Percentiles rank a stretch among this genome's conserved stretches.
Conservation (phyloP, 2,329 filamentous ascomycete species). For the Hypoxylon sp. region DNA sequence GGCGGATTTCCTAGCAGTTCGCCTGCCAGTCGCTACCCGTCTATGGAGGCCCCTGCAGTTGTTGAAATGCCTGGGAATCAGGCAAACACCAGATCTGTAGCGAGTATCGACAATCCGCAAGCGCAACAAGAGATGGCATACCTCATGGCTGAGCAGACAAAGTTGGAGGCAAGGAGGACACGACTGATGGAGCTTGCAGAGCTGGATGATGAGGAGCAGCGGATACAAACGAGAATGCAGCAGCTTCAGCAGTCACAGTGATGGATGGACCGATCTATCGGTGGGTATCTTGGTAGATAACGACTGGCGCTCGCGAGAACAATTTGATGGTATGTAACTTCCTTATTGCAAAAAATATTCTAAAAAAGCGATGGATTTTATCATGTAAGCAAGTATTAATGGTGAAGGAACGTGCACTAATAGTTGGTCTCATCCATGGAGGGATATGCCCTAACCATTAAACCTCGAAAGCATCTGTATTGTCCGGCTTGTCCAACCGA, state of each 20-base stretch:
- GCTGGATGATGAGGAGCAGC: slow-evolving; percentile 37
- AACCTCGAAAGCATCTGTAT: background rate
- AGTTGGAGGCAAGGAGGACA: slow-evolving; percentile 32
- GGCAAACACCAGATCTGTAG: slow-evolving; percentile 1
- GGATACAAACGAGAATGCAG: slow-evolving; percentile 32
- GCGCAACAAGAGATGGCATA: slow-evolving; percentile 25
- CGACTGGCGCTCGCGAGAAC: background rate
- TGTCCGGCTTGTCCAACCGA: background rate
- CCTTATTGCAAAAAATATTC: background rate
- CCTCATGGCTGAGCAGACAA: slow-evolving; percentile 23
- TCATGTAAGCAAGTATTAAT: background rate
- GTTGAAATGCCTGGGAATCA: slow-evolving; percentile 14
- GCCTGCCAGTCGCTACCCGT: background rate
- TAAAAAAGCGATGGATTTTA: background rate
- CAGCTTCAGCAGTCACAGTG: slow-evolving; percentile 22
- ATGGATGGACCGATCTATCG: background rate
- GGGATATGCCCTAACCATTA: background rate
- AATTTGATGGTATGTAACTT: background rate
- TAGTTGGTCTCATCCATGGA: background rate
- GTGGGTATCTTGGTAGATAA: background rate
- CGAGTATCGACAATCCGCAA: slow-evolving; percentile 10
- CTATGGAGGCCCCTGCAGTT: background rate
- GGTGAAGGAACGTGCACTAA: background rate
- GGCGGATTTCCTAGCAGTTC: background rate
- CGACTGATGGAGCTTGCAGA: slow-evolving; percentile 31